These are phyloP conservation scores for Pleurotus cornucopiae DNA, from an alignment of 768 basidiomycete species.

Conservation along the genomic window DNA sequence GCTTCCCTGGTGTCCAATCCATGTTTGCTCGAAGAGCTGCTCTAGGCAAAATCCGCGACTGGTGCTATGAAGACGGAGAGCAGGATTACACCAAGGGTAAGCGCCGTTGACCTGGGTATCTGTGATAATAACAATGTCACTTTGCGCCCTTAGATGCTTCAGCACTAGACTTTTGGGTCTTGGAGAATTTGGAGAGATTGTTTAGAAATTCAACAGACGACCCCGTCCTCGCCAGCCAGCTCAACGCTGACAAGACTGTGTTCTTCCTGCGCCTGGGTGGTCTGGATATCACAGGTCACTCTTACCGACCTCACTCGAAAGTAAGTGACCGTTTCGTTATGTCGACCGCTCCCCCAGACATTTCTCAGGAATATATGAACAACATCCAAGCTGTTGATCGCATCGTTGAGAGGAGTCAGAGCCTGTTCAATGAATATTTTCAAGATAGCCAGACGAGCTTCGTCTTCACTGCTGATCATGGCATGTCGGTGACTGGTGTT, in stretches of 20 bases:
- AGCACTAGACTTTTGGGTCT: constrained; percentile 72
- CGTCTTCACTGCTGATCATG: constrained; percentile 85
- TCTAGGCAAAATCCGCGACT: constrained; percentile 65
- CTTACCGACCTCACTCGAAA: constrained; percentile 77
- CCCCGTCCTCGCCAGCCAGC: constrained; percentile 38
- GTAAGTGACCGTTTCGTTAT: constrained; percentile 26
- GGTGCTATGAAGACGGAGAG: constrained; percentile 71
- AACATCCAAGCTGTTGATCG: constrained; percentile 78
- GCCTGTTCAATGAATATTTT: constrained; percentile 60
- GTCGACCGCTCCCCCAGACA: no score
- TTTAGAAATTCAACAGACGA: constrained; percentile 62
- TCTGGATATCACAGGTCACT: constrained; percentile 82
- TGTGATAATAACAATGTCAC: background rate
- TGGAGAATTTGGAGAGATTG: constrained; percentile 57
- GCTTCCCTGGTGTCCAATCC: constrained; percentile 83
- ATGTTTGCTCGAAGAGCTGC: constrained; percentile 78
- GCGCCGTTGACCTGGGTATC: background rate
- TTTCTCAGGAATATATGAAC: constrained; percentile 71
- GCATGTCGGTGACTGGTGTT: constrained; percentile 85
- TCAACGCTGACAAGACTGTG: constrained; percentile 58
- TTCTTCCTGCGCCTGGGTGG: constrained; percentile 86
- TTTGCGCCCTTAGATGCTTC: constrained; percentile 55
- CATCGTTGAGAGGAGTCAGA: constrained; percentile 65
- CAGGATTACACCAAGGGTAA: constrained; percentile 86
- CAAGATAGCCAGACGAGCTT: constrained; percentile 65